Percentiles rank a stretch among this genome's conserved stretches.
These are phyloP conservation scores for Xanthoconium stramineum DNA, from an alignment of 768 basidiomycete genomes.

Conservation along the genomic window DNA sequence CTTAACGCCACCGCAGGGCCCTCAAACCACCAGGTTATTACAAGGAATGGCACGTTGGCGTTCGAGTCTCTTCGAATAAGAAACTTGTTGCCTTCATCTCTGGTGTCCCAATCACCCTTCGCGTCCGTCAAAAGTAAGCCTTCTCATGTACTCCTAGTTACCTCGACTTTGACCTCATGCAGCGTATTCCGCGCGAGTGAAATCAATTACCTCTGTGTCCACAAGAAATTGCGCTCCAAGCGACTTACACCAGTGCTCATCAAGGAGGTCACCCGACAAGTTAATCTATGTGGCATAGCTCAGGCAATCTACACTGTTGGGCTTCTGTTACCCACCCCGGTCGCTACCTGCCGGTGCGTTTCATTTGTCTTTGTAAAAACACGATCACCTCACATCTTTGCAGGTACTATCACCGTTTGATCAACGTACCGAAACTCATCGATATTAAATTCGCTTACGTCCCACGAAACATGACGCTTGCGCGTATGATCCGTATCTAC, in stretches of 20 bases:
- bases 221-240: slow-evolving; percentile 96
- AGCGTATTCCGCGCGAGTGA: slow-evolving; percentile 76
- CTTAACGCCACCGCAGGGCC: slow-evolving; percentile 56
- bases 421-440: slow-evolving; percentile 90
- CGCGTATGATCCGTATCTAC: slow-evolving; percentile 81
- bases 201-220: slow-evolving; percentile 96
- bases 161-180: slow-evolving; percentile 8
- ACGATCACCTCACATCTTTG: slow-evolving; percentile 3
- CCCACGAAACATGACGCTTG: slow-evolving; percentile 82
- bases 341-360: slow-evolving; percentile 75
- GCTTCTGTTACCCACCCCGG: slow-evolving; percentile 88
- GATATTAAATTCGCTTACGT: slow-evolving; percentile 88
- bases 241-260: slow-evolving; percentile 94
- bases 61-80: slow-evolving; percentile 84
- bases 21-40: slow-evolving; percentile 90
- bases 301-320: slow-evolving; percentile 98
- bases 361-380: neutral
- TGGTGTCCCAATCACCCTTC: slow-evolving; percentile 82
- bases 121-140: slow-evolving; percentile 80
- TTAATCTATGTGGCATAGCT: slow-evolving; percentile 85
- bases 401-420: slow-evolving; percentile 88
- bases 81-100: slow-evolving; percentile 97
- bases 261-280: slow-evolving; percentile 94
- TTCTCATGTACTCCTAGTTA: neutral
- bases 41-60: slow-evolving; percentile 95